Base-by-base conservation (phyloP, 768 basidiomycete genomes). In the Cystofilobasidium macerans region DNA sequence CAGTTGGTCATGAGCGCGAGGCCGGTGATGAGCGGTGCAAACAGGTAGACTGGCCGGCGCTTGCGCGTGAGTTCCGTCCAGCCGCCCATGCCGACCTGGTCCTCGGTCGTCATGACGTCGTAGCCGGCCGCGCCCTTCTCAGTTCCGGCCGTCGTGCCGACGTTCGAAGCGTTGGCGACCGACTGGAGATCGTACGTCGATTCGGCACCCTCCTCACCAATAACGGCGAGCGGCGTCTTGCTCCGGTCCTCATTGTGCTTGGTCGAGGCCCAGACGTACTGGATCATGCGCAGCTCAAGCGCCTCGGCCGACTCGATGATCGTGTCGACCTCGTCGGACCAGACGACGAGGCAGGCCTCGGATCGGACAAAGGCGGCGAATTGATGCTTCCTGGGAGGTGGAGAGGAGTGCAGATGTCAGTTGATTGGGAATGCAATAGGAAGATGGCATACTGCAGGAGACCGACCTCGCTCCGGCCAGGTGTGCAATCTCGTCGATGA, bases 311-410 rank as follows among this genome's bases (percentile, higher is more conserved):
- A 78, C 36, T 76, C 79, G 57, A 92, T 83, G 74, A 92, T 86
- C 70, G 80, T 81, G 72, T 89, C 87, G 53, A 90, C 80, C 0
- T 83, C 81, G 73, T 89, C 86, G 24, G 86, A 84, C 89, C 89
- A 92, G 69, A 91, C 84, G 68, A 91, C 82, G 62, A 92, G 80
- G 22, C 87, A 86, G 43, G 86, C 83, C 74, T 91, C 89, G 73
- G 89, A 86, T 54, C 89, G 83, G 71, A 89, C 84, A 73, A 92
- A 92, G 0, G 89, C 89, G 24, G 85, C 90, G 58, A 86, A 89
- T 71, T 92, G 89, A 73, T 92, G 89, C 78, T 91, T 92, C 73
- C 92, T 40, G 38, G 8, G 38, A 40, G 16, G 16, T 8, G 38
- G 38, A 8, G 16, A 40, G 38, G 38, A 8, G 38, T 16, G 38